Evolutionary conservation across 306 rosid genomes (phyloP).

Genomic region (Quercus glauca): DNA sequence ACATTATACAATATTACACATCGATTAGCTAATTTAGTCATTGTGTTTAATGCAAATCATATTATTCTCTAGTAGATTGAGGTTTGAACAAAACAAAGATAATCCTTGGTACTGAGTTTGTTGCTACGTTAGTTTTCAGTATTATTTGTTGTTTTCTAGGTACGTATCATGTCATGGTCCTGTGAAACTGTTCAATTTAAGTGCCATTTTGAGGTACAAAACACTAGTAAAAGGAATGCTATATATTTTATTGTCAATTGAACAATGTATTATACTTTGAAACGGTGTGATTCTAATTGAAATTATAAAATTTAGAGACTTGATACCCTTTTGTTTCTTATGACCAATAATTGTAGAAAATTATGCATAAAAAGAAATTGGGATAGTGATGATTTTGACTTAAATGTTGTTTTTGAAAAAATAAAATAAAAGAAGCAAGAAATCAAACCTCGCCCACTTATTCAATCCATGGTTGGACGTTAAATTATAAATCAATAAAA

Average conservation of each 20-base stretch:
- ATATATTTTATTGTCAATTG: background rate
- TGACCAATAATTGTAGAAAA: background rate
- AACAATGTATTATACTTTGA: background rate
- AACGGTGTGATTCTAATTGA: background rate
- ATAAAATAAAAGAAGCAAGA: too few relatives aligned
- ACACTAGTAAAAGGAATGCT: too few relatives aligned
- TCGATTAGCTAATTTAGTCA: background rate
- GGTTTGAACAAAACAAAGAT: background rate
- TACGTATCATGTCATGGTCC: background rate
- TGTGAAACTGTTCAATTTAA: background rate
- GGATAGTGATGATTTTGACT: too few relatives aligned
- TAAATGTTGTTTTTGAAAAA: too few relatives aligned
- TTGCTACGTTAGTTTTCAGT: background rate
- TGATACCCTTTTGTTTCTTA: background rate
- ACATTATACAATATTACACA: background rate
- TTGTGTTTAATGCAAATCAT: background rate
- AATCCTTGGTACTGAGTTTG: background rate
- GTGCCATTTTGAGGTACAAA: too few relatives aligned
- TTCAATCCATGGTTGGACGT: too few relatives aligned
- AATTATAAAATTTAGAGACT: background rate
- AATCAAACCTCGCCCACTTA: too few relatives aligned
- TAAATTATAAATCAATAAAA: too few relatives aligned
- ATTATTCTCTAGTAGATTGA: background rate
- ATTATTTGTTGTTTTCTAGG: background rate
- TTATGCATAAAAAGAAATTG: too few relatives aligned